These are phyloP conservation scores for Rhizoctonia solani DNA, from an alignment of 1,284 basidiomycete genomes.

Conservation along the genomic window DNA sequence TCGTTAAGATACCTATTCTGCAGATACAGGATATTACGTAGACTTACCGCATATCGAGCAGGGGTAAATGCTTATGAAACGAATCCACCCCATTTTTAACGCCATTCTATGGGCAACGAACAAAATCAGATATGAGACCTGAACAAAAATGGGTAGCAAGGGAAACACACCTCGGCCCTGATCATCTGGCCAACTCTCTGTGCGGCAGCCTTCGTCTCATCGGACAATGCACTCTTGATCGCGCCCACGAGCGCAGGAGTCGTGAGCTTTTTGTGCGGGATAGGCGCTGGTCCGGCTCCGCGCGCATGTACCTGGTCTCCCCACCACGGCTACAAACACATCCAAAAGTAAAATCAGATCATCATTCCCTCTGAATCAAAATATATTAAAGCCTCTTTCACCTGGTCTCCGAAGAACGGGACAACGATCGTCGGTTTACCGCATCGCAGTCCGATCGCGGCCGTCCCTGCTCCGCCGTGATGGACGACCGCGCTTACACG, in stretches of 20 bases:
- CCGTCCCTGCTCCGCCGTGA: conserved; percentile 49
- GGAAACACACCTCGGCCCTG: conserved; percentile 52
- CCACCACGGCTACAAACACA: conserved; percentile 47
- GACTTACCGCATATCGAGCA: conserved; percentile 59
- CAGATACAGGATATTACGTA: neutral
- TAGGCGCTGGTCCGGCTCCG: conserved; percentile 65
- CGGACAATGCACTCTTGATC: conserved; percentile 55
- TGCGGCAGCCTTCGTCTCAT: conserved; percentile 54
- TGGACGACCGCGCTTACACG: conserved; percentile 67
- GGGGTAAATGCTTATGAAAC: conserved; percentile 63
- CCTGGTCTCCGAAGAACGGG: conserved; percentile 73
- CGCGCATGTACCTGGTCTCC: conserved; percentile 62
- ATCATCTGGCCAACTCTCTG: conserved; percentile 58
- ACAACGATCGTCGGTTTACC: conserved; percentile 68
- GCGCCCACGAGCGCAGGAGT: conserved; percentile 58
- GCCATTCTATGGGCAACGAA: conserved; percentile 51
- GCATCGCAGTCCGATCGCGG: conserved; percentile 50
- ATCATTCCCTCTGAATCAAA: no score
- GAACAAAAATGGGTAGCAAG: neutral
- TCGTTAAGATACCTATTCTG: neutral
- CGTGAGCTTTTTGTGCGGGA: conserved; percentile 58
- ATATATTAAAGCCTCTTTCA: no score
- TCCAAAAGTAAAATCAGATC: no score
- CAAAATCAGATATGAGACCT: neutral
- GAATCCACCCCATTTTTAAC: conserved; percentile 55